Conservation (phyloP, 257 asterid species). For the Plantago ovata region DNA sequence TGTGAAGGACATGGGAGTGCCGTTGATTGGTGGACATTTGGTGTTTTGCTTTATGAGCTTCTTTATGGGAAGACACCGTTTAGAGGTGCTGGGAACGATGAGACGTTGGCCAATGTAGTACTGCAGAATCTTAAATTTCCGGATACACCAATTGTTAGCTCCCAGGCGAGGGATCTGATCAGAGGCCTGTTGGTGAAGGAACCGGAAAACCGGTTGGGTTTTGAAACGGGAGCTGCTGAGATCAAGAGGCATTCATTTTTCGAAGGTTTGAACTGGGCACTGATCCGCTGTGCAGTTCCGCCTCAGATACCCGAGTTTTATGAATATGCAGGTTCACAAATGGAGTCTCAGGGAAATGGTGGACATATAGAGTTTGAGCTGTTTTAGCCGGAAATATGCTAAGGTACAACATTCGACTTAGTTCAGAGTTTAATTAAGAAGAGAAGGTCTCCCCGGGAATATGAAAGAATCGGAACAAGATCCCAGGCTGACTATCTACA, state of each 20-base stretch:
- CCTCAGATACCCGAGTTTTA: slow-evolving; percentile 53
- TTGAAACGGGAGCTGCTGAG: slow-evolving; percentile 70
- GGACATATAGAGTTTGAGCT: slow-evolving; percentile 37
- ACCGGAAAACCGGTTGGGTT: slow-evolving; percentile 54
- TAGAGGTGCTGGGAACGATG: slow-evolving; percentile 58
- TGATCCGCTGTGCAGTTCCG: slow-evolving; percentile 61
- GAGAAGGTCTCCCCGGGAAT: no score
- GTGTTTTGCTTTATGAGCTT: slow-evolving; percentile 63
- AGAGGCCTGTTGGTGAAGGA: slow-evolving; percentile 60
- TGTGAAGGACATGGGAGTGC: slow-evolving; percentile 81
- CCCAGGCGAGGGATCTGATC: slow-evolving; percentile 62
- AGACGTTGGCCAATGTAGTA: slow-evolving; percentile 55
- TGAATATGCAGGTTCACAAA: slow-evolving; percentile 23
- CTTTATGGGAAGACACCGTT: slow-evolving; percentile 67
- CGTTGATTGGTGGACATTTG: slow-evolving; percentile 83
- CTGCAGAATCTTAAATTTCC: slow-evolving; percentile 52
- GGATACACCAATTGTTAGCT: slow-evolving; percentile 56
- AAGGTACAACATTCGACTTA: no score
- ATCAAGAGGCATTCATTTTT: slow-evolving; percentile 66
- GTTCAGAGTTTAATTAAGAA: no score
- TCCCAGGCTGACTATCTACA: no score
- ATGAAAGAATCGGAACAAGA: no score
- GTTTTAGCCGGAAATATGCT: slow-evolving; percentile 21
- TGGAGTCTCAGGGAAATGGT: slow-evolving; percentile 26
- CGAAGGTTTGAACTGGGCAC: slow-evolving; percentile 64